A percentile compares a stretch with the other conserved stretches of the same genome.
Evolutionary conservation across 2,329 filamentous ascomycete species (phyloP).

Genomic region (Sclerotinia minor): DNA sequence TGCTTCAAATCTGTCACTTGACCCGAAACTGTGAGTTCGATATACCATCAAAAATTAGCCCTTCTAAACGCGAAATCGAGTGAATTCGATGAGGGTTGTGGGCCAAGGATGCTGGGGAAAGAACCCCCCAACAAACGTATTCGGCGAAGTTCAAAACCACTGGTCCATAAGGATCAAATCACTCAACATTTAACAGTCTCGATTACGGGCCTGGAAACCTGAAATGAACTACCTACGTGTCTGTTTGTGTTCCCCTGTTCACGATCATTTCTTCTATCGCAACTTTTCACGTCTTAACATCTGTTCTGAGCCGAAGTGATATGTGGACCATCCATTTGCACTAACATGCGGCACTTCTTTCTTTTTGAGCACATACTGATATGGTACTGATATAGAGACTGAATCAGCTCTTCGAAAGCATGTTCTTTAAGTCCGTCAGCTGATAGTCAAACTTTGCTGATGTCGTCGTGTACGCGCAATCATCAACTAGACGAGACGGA

Average conservation of each 20-base stretch:
- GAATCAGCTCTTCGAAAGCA: not conserved
- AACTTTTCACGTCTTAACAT: not conserved
- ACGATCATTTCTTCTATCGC: not conserved
- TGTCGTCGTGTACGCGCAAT: not conserved
- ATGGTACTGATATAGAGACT: not conserved
- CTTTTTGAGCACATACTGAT: not conserved
- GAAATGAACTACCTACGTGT: not conserved
- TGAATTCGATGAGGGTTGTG: not conserved
- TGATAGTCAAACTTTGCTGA: conserved; percentile 5
- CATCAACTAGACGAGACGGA: not conserved
- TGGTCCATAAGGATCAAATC: too few species aligned
- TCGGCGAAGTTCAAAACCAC: too few species aligned
- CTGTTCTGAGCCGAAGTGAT: not conserved
- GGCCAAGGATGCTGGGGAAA: not conserved
- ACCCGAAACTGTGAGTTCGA: not conserved
- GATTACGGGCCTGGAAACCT: not conserved
- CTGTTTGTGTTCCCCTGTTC: not conserved
- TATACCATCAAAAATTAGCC: not conserved
- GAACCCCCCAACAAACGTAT: too few species aligned
- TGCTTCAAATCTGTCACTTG: not conserved
- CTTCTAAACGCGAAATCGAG: not conserved
- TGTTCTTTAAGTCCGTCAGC: not conserved
- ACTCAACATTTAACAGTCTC: not conserved
- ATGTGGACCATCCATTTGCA: not conserved
- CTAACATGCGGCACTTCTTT: too few species aligned